Evolutionary conservation across 768 basidiomycete species (phyloP).

Genomic region (Lactarius akahatsu): DNA sequence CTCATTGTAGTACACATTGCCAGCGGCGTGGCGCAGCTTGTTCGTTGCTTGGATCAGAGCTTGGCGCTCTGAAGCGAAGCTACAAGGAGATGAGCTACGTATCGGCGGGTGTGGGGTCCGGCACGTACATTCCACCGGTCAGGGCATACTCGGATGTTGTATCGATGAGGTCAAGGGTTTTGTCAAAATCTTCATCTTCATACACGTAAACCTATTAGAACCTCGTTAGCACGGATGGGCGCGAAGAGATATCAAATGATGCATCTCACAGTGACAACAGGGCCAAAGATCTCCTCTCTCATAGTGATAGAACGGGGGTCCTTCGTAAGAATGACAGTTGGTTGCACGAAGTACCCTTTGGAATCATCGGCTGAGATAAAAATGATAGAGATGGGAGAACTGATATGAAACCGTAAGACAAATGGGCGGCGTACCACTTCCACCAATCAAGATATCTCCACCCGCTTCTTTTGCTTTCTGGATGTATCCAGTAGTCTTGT

Average conservation of each 20-base stretch:
- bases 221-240: background rate
- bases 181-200: conserved; percentile 81
- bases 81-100: conserved; percentile 36
- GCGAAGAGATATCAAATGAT: background rate
- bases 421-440: conserved; percentile 52
- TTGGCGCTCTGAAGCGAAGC: conserved; percentile 80
- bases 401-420: background rate
- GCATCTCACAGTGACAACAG: conserved; percentile 75
- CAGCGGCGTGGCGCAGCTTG: conserved; percentile 84
- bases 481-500: conserved; percentile 82
- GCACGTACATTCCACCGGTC: conserved; percentile 87
- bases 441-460: conserved; percentile 88
- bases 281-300: conserved; percentile 96
- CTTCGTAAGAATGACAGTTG: conserved; percentile 90
- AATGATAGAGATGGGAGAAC: conserved; percentile 5
- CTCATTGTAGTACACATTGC: conserved; percentile 98
- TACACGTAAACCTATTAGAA: conserved; percentile 75
- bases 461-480: conserved; percentile 84
- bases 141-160: conserved; percentile 83
- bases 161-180: conserved; percentile 86
- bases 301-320: conserved; percentile 89
- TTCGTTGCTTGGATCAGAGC: conserved; percentile 80
- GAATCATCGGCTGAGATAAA: conserved; percentile 70
- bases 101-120: conserved; percentile 4
- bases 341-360: conserved; percentile 90